Conservation (phyloP, 1,284 basidiomycete genomes). For the Hymenochaete sp. region DNA sequence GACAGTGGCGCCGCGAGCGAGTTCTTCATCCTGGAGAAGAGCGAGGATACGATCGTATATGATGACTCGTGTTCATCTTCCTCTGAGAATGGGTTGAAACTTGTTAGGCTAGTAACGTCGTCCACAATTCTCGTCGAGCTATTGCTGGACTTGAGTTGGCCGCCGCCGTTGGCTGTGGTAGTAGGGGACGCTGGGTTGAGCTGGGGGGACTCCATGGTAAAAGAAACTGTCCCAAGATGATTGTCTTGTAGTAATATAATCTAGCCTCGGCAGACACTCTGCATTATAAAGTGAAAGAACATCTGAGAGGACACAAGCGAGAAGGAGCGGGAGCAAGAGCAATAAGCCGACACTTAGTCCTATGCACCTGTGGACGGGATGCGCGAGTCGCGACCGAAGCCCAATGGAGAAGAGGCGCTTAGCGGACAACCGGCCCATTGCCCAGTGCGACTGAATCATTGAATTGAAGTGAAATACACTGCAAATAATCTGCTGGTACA, state of each 20-base stretch:
- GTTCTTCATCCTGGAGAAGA: slow-evolving; percentile 71
- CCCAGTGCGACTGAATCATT: background rate
- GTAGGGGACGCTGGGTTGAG: slow-evolving; percentile 19
- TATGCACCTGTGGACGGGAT: no score
- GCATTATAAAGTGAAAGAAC: no score
- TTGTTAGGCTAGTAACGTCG: slow-evolving; percentile 64
- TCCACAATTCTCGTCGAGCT: slow-evolving; percentile 46
- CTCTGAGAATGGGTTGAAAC: slow-evolving; percentile 79
- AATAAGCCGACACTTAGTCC: no score
- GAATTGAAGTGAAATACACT: background rate
- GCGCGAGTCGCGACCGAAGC: no score
- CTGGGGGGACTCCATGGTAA: slow-evolving; percentile 22
- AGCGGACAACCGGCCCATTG: background rate
- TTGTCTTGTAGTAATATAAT: background rate
- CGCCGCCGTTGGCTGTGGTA: slow-evolving; percentile 29
- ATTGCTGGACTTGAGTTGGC: slow-evolving; percentile 51
- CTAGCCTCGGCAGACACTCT: no score
- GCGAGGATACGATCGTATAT: slow-evolving; percentile 66
- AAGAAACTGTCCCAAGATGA: no score
- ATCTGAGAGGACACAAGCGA: no score
- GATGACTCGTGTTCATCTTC: slow-evolving; percentile 81
- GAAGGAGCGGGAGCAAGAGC: no score
- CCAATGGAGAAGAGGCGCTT: background rate
- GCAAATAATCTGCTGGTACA: background rate
- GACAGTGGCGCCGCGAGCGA: slow-evolving; percentile 58